These are phyloP conservation scores for Pythium phragmiticola DNA, from an alignment of 352 stramenopile species.

Conservation along the genomic window DNA sequence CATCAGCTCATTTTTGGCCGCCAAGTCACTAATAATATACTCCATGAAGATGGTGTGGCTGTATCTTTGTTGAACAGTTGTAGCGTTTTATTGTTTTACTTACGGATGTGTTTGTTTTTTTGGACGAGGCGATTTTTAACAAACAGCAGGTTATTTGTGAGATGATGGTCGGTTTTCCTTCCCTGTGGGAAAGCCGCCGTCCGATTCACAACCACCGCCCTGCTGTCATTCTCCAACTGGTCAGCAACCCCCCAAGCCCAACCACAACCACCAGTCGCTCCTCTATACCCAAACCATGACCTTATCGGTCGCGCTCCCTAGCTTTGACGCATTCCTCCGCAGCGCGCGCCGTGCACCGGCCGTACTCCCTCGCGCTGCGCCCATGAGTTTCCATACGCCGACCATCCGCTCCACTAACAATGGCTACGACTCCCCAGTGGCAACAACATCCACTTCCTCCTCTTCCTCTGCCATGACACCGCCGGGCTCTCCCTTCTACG, in stretches of 20 bases:
- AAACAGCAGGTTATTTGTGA: not conserved
- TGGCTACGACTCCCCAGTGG: not conserved
- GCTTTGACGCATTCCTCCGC: slow-evolving; percentile 24
- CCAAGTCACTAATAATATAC: too few species aligned
- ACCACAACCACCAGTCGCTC: not conserved
- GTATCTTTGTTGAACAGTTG: not conserved
- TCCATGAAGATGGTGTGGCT: slow-evolving; percentile 1
- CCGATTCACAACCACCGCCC: slow-evolving; percentile 10
- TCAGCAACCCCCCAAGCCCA: slow-evolving; percentile 9
- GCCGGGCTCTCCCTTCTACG: slow-evolving; percentile 18
- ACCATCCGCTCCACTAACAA: not conserved
- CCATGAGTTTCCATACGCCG: not conserved
- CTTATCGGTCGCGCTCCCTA: slow-evolving; percentile 17
- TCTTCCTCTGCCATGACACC: slow-evolving; percentile 7
- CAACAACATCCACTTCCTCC: not conserved
- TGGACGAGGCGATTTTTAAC: slow-evolving; percentile 10
- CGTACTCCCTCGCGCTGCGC: slow-evolving; percentile 8
- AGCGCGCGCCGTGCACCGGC: slow-evolving; percentile 19
- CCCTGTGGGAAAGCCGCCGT: too few species aligned
- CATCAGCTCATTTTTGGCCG: not conserved
- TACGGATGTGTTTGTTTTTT: not conserved
- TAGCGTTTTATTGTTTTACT: too few species aligned
- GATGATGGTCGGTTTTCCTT: slow-evolving; percentile 1
- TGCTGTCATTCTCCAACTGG: slow-evolving; percentile 20
- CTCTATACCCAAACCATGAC: not conserved